A percentile compares a stretch with the other conserved stretches of the same genome.
Evolutionary conservation across 306 rosid genomes (phyloP).

Genomic region (Glycine tomentella): DNA sequence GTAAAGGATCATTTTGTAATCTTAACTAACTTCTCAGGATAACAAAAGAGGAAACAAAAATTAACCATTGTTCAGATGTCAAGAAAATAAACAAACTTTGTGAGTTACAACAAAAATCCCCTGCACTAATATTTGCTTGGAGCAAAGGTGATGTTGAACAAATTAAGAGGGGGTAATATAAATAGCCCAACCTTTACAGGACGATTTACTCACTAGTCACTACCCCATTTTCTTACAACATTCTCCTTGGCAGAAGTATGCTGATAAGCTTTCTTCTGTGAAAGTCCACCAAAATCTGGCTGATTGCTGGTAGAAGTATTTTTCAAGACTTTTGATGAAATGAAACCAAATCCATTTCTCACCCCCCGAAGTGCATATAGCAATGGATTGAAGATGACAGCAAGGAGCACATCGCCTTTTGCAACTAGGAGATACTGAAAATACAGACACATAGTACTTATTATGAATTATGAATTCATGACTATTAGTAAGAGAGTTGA

Average conservation of each 20-base stretch:
- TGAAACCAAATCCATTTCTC: slow-evolving; percentile 68
- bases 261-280: slow-evolving; percentile 58
- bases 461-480: slow-evolving; percentile 17
- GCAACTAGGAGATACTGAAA: slow-evolving; percentile 81
- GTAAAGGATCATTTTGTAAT: slow-evolving; percentile 28
- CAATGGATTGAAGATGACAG: slow-evolving; percentile 82
- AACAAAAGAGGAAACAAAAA: slow-evolving; percentile 24
- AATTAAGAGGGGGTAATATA: too few relatives aligned
- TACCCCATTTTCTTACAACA: slow-evolving; percentile 84
- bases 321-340: slow-evolving; percentile 65
- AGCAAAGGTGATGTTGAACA: too few relatives aligned
- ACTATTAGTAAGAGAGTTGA: not conserved
- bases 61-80: not conserved
- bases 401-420: slow-evolving; percentile 85
- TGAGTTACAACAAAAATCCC: slow-evolving; percentile 27
- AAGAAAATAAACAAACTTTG: slow-evolving; percentile 10
- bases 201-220: slow-evolving; percentile 57
- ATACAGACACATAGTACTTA: slow-evolving; percentile 6
- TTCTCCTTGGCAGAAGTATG: slow-evolving; percentile 78
- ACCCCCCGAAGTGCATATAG: slow-evolving; percentile 81
- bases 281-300: slow-evolving; percentile 49
- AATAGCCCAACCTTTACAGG: slow-evolving; percentile 46
- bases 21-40: slow-evolving; percentile 11
- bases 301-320: slow-evolving; percentile 51
- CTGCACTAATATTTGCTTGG: slow-evolving; percentile 12